A percentile compares a stretch with the other conserved stretches of the same genome.
These are phyloP conservation scores for Penicillium riverlandense DNA, from an alignment of 495 filamentous ascomycete genomes.

Conservation along the genomic window DNA sequence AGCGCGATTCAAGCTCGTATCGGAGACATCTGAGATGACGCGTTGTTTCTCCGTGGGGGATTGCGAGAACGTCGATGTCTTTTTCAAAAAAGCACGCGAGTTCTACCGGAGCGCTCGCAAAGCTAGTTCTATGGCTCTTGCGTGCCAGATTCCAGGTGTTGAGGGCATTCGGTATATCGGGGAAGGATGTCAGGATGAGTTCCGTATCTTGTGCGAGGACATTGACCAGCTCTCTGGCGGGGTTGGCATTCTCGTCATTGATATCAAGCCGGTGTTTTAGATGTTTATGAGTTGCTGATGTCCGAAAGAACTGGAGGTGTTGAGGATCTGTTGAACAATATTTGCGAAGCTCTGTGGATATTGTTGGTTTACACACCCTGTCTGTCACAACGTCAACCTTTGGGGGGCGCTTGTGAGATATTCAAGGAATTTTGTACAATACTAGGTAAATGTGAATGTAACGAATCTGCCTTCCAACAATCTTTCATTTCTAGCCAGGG, in stretches of 20 bases:
- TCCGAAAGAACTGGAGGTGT: too few relatives aligned
- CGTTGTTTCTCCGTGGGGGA: conserved; percentile 10
- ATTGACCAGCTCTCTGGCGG: conserved; percentile 1
- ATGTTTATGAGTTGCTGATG: background rate
- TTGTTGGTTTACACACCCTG: background rate
- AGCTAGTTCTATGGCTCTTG: background rate
- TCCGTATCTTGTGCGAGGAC: conserved; percentile 12
- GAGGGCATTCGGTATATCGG: conserved; percentile 8
- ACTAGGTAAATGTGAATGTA: too few relatives aligned
- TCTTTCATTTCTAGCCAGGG: too few relatives aligned
- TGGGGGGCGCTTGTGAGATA: too few relatives aligned
- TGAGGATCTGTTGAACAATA: background rate
- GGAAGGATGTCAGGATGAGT: conserved; percentile 16
- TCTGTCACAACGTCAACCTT: too few relatives aligned
- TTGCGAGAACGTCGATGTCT: conserved; percentile 1
- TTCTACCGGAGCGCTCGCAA: conserved; percentile 9
- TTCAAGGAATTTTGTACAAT: too few relatives aligned
- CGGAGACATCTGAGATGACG: background rate
- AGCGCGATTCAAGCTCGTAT: conserved; percentile 6
- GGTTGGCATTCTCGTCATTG: conserved; percentile 1
- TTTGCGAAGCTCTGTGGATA: background rate
- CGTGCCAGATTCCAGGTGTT: conserved; percentile 13
- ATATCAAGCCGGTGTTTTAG: background rate
- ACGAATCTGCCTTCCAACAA: too few relatives aligned
- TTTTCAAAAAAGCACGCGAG: conserved; percentile 15